Evolutionary conservation across 805 yeast species (phyloP).

Genomic region (Naumovozyma dairenensis): DNA sequence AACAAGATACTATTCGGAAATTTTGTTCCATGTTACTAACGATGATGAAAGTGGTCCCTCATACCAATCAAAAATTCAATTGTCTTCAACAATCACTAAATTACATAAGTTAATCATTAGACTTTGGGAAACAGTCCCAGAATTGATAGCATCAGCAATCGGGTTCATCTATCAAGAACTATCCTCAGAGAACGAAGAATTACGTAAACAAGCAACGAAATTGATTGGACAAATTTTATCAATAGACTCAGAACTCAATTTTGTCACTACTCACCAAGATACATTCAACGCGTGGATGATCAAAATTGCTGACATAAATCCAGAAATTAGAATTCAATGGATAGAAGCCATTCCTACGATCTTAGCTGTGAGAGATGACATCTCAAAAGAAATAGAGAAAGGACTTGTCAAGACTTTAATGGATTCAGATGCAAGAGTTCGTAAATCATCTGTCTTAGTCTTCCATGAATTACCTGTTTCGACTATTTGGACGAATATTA

Average conservation of each 20-base stretch:
- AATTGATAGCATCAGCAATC: conserved; percentile 58
- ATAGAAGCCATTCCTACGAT: conserved; percentile 45
- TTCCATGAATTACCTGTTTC: conserved; percentile 39
- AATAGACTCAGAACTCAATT: conserved; percentile 41
- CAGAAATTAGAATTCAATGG: conserved; percentile 63
- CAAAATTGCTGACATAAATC: conserved; percentile 59
- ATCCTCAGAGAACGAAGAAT: conserved; percentile 53
- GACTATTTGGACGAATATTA: conserved; percentile 39
- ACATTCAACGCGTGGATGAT: conserved; percentile 67
- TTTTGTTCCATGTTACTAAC: conserved; percentile 42
- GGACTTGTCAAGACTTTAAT: conserved; percentile 60
- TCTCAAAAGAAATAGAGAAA: conserved; percentile 40
- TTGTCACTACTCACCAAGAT: conserved; percentile 45
- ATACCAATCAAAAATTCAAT: conserved; percentile 9
- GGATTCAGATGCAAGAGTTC: conserved; percentile 66
- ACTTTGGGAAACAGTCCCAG: conserved; percentile 74
- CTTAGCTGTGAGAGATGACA: conserved; percentile 36
- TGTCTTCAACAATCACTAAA: conserved; percentile 39
- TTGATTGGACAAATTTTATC: conserved; percentile 61
- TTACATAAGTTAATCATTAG: conserved; percentile 55
- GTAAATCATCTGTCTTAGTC: conserved; percentile 49
- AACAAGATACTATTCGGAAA: conserved; percentile 72
- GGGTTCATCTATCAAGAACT: conserved; percentile 75
- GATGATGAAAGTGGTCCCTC: conserved; percentile 14
- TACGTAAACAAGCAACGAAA: conserved; percentile 60